phyloP scores from a whole-genome alignment of 2,329 filamentous ascomycete genomes.

The Coniochaeta sp. region DNA sequence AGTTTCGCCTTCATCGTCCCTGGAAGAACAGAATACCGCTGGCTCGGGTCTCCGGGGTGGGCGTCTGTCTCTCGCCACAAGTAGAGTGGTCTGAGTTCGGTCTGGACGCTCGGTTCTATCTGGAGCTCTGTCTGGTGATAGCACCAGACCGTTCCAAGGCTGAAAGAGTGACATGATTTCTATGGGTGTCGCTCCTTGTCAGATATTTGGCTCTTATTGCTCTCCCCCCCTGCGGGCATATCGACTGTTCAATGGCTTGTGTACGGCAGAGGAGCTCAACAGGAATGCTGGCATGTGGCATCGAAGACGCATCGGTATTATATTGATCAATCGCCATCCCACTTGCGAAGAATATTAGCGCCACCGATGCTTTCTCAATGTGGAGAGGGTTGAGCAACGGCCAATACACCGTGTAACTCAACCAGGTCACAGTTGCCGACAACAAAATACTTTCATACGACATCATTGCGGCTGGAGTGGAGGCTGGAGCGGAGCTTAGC shows the following conservation, averaged over 20 bases:
- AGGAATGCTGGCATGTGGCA: background rate
- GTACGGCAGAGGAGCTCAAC: background rate
- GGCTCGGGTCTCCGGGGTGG: constrained; percentile 48
- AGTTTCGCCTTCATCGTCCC: constrained; percentile 25
- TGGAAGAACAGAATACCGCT: constrained; percentile 53
- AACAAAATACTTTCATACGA: too few relatives aligned
- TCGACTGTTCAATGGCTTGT: background rate
- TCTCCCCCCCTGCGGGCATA: background rate
- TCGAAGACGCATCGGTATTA: background rate
- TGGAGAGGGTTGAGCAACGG: too few relatives aligned
- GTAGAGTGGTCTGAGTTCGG: constrained; percentile 22
- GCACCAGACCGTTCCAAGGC: background rate
- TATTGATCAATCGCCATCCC: too few relatives aligned
- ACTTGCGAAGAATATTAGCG: too few relatives aligned
- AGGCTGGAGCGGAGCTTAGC: too few relatives aligned
- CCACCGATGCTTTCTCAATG: too few relatives aligned
- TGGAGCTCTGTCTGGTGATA: background rate
- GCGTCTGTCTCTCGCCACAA: constrained; percentile 41
- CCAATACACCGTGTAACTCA: too few relatives aligned
- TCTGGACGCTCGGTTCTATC: background rate
- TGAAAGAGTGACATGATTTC: background rate
- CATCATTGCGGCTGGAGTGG: too few relatives aligned
- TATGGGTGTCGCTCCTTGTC: background rate
- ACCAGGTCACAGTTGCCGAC: too few relatives aligned
- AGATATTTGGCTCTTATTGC: background rate